A percentile compares a stretch with the other conserved stretches of the same genome.
Conservation (phyloP, 495 filamentous ascomycete genomes). For the Penicillium cataractarum region DNA sequence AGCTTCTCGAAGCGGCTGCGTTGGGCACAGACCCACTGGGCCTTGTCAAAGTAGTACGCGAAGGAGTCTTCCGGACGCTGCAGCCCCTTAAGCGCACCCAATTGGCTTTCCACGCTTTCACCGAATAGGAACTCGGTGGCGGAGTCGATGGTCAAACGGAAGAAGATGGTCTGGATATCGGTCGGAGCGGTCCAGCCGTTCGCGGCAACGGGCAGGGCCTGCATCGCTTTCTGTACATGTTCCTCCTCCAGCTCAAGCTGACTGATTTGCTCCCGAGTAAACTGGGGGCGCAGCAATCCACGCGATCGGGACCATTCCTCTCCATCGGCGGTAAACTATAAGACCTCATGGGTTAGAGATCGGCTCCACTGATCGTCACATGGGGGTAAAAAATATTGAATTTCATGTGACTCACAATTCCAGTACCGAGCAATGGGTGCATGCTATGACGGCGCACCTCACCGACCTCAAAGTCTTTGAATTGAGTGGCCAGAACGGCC, state of each 20-base stretch:
- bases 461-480: conserved; percentile 54
- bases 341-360: background rate
- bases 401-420: conserved; percentile 44
- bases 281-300: conserved; percentile 58
- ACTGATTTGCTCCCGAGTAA: conserved; percentile 54
- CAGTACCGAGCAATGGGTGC: conserved; percentile 47
- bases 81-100: conserved; percentile 31
- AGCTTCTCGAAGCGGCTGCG: conserved; percentile 55
- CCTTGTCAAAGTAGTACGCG: conserved; percentile 45
- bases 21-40: conserved; percentile 41
- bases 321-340: conserved; percentile 53
- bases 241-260: conserved; percentile 57
- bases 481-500: conserved; percentile 58
- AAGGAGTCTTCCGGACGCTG: conserved; percentile 38
- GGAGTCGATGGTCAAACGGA: conserved; percentile 66
- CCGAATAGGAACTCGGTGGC: conserved; percentile 72
- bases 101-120: conserved; percentile 51
- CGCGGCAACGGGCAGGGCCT: conserved; percentile 35
- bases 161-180: conserved; percentile 64
- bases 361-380: background rate
- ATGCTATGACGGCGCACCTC: conserved; percentile 35
- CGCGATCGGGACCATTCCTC: conserved; percentile 56
- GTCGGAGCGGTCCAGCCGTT: conserved; percentile 50
- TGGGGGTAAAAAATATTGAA: background rate
- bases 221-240: conserved; percentile 51